Conservation (phyloP, 176 grass and related monocot genomes). For the Hordeum vulgare region MorexV3_pseudomolecules_assembly NC_058520.1:70645534-70646033, state of each 20-base stretch:
- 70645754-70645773: neutral
- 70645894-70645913: neutral
- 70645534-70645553: neutral
- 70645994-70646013: constrained; percentile 90
- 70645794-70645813: neutral
- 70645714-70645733: neutral
- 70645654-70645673: neutral
- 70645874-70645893: neutral
- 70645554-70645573: neutral
- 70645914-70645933: constrained; percentile 72
- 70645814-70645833: neutral
- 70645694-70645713: neutral
- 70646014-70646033: constrained; percentile 93
- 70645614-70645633: neutral
- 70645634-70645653: neutral
- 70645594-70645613: neutral
- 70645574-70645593: neutral
- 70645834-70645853: neutral
- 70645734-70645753: neutral
- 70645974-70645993: constrained; percentile 87
- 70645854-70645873: neutral
- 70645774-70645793: neutral
- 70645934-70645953: constrained; percentile 78
- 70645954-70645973: constrained; percentile 90
- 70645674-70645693: neutral